Conservation (phyloP, 352 stramenopile species). For the Phytophthora cryptogea region DNA sequence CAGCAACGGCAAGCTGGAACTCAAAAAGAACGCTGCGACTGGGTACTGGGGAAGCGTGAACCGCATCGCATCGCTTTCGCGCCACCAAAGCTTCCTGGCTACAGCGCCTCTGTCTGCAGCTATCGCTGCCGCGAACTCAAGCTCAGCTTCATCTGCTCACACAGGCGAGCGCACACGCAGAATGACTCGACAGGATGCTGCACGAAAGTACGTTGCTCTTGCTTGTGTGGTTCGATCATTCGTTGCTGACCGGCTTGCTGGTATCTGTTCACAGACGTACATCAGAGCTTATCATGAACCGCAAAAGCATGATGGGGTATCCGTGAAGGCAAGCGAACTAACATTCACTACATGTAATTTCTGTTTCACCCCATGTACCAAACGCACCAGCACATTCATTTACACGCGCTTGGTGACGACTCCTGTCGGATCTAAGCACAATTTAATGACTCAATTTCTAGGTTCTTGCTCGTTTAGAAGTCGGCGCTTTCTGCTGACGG, state of each 20-base stretch:
- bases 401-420: conserved; percentile 19
- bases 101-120: conserved; percentile 54
- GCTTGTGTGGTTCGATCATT: neutral
- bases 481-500: conserved; percentile 62
- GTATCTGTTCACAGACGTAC: conserved; percentile 54
- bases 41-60: conserved; percentile 87
- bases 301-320: conserved; percentile 64
- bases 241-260: conserved; percentile 9
- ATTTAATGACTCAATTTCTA: conserved; percentile 5
- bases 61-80: conserved; percentile 80
- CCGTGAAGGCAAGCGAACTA: conserved; percentile 11
- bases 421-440: neutral
- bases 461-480: conserved; percentile 47
- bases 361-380: conserved; percentile 7
- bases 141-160: conserved; percentile 9
- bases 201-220: conserved; percentile 62
- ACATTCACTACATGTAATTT: conserved; percentile 9
- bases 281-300: conserved; percentile 86
- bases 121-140: conserved; percentile 39
- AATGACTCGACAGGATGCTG: conserved; percentile 75
- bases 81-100: conserved; percentile 84
- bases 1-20: conserved; percentile 85
- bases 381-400: conserved; percentile 26
- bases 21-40: conserved; percentile 89
- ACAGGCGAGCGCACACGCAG: conserved; percentile 52